Evolutionary conservation across 768 basidiomycete genomes (phyloP), one percentile per base, ranked within the genome.

Genomic region (Lactarius sanguifluus): DNA sequence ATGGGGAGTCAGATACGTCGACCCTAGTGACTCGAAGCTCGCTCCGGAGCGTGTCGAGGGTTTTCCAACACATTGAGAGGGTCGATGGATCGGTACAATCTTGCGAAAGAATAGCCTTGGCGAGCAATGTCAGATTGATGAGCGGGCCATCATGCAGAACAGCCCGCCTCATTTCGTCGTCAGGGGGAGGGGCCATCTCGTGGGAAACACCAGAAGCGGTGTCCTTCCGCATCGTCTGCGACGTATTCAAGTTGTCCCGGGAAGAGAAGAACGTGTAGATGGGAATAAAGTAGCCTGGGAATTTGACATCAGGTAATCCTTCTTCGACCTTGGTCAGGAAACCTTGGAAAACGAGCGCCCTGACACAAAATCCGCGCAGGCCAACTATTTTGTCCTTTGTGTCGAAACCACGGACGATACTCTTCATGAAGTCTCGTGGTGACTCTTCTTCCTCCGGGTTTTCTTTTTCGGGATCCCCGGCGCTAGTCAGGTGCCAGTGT

Each of bases 41-140:
- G 20, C 18, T 66, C 60, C 50, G 28, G 28, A 66, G 65, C 10
- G 47, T 30, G 36, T 66, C 56, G 56, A 66, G 61, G 15, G 61
- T 34, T 30, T 13, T 57, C 65, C 65, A 66, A 13, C 61, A 66
- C 36, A 66, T n/a, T 1, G 65, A 57, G 25, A 66, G 65, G 38
- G 1, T 40, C 2, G 16, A 32, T 0, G 34, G 36, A 13, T 18
- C 45, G 13, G 18, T 34, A 6, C 32, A 9, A 6, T 20, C 56
- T 16, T 23, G 1, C 7, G 1, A 13, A n/a, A 30, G 60, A 9
- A 66, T 18, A 34, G 45, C 61, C 0, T 34, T 18, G 15, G 60
- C 34, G 1, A 66, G 61, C 8, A 57, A 25, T 1, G 30, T 52
- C 45, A 66, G 36, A 58, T 66, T 66, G 36, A 57, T 25, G 20